Evolutionary conservation across 139 green algal genomes (phyloP), one percentile per base, ranked within the genome.

Genomic region (Picochlorum sp.): DNA sequence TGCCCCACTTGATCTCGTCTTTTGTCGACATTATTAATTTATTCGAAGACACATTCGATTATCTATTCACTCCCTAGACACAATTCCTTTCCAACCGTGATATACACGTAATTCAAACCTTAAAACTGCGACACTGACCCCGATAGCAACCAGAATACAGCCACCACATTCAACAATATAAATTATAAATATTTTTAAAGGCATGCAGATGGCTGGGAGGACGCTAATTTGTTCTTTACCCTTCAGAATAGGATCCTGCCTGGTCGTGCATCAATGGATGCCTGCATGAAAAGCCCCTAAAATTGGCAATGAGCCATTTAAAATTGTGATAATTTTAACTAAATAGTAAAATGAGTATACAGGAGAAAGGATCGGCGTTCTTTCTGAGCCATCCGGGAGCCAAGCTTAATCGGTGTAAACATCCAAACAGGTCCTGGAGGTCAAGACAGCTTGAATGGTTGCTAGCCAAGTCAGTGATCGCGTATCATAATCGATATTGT

Each of bases 1-100:
- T 79, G 24, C 54, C 59, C 12, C 52, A 62, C 10, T 25, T 22
- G 3, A 29, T 12, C 20, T 28, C 55, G 13, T 54, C 20, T 28
- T 63, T 52, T 18, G 26, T 63, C 30, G 33, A 24, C 4, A 62
- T 57, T 16, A 22, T 13, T 62, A 8, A 2, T 37, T 36, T n/a
- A 62, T 24, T 18, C 7, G n/a, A 50, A 28, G n/a, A n/a, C n/a
- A n/a, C n/a, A n/a, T n/a, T n/a, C n/a, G n/a, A n/a, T n/a, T n/a
- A n/a, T n/a, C n/a, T n/a, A n/a, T n/a, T n/a, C n/a, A n/a, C n/a
- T n/a, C n/a, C n/a, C n/a, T n/a, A n/a, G n/a, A n/a, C n/a, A n/a
- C n/a, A n/a, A n/a, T n/a, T n/a, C n/a, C n/a, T n/a, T n/a, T n/a
- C n/a, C n/a, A n/a, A n/a, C n/a, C n/a, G n/a, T n/a, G n/a, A n/a